A percentile compares a stretch with the other conserved stretches of the same genome.
Evolutionary conservation across 2,329 filamentous ascomycete genomes (phyloP).

Genomic region (Fusarium stilboides): DNA sequence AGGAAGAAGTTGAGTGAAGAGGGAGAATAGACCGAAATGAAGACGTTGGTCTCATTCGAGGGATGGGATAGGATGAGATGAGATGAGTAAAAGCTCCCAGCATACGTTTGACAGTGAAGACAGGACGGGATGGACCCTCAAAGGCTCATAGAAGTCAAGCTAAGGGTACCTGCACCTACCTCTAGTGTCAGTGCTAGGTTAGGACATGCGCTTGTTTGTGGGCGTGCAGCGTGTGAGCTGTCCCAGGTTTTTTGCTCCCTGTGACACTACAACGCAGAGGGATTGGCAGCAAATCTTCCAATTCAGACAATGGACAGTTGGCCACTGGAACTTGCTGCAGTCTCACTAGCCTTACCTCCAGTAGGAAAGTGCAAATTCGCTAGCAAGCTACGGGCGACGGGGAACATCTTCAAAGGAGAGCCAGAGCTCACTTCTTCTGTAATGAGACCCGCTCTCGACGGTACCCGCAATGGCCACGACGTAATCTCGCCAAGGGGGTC

Average conservation of each 20-base stretch:
- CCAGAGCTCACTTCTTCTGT: slow-evolving; percentile 36
- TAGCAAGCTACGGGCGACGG: not conserved
- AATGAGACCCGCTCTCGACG: slow-evolving; percentile 49
- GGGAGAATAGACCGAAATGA: slow-evolving; percentile 29
- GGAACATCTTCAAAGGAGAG: slow-evolving; percentile 15
- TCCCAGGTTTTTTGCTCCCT: slow-evolving; percentile 11
- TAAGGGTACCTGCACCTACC: slow-evolving; percentile 14
- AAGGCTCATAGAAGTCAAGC: slow-evolving; percentile 11
- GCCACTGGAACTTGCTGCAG: slow-evolving; percentile 30
- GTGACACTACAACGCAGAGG: slow-evolving; percentile 11
- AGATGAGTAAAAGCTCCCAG: slow-evolving; percentile 23
- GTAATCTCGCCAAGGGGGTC: slow-evolving; percentile 49
- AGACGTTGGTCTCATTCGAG: slow-evolving; percentile 33
- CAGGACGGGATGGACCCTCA: slow-evolving; percentile 30
- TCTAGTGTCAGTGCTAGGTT: not conserved
- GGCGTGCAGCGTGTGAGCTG: slow-evolving; percentile 23
- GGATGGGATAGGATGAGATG: slow-evolving; percentile 37
- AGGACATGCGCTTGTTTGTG: slow-evolving; percentile 16
- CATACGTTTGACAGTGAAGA: slow-evolving; percentile 32
- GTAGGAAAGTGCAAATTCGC: too few species aligned
- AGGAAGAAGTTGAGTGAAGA: slow-evolving; percentile 24
- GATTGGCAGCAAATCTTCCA: slow-evolving; percentile 23
- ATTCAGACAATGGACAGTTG: slow-evolving; percentile 22
- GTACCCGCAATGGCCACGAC: slow-evolving; percentile 47
- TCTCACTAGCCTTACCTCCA: slow-evolving; percentile 1